Conservation (phyloP, 306 rosid species). For the Hylodesmum podocarpum region DNA sequence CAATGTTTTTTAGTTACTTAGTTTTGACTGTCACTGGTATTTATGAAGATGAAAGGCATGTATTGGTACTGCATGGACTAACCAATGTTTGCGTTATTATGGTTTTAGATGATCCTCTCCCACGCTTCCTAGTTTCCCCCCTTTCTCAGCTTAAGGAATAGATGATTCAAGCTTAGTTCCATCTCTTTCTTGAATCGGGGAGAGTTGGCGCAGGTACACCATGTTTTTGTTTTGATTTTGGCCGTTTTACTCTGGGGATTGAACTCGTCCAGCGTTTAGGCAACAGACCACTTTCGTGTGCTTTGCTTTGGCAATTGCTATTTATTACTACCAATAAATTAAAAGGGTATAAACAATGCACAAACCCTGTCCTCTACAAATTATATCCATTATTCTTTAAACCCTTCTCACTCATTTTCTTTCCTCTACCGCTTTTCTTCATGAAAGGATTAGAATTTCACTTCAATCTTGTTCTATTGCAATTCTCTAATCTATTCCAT, state of each 20-base stretch:
- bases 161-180: not conserved
- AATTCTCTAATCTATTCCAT: no score
- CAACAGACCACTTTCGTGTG: no score
- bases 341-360: no score
- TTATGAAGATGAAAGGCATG: not conserved
- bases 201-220: not conserved
- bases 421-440: no score
- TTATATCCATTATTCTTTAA: no score
- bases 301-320: no score
- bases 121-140: not conserved
- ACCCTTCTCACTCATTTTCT: no score
- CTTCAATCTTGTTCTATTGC: no score
- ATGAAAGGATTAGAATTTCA: no score
- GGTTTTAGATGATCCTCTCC: not conserved
- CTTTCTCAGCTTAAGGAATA: not conserved
- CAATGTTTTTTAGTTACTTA: not conserved
- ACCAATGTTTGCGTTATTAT: not conserved
- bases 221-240: not conserved
- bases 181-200: not conserved
- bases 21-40: not conserved
- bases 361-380: no score
- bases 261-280: not conserved
- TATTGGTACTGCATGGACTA: not conserved
- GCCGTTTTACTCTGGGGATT: not conserved
- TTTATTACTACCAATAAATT: no score